Conservation (phyloP, 1,284 basidiomycete species). For the Entoloma clypeatum region DNA sequence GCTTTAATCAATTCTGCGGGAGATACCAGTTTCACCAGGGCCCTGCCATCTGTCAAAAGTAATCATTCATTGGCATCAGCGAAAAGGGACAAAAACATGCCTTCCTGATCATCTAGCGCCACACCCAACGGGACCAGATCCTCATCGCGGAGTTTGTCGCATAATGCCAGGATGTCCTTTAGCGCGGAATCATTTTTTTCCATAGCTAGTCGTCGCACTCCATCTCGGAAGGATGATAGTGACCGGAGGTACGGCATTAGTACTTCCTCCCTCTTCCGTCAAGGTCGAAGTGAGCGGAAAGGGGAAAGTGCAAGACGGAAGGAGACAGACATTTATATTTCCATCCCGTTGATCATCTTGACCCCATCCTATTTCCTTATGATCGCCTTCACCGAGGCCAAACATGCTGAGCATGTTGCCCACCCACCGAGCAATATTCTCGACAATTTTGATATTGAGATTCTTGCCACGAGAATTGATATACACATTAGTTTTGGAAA, state of each 20-base stretch:
- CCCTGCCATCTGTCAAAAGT: slow-evolving; percentile 71
- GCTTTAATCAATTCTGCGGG: slow-evolving; percentile 80
- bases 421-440: slow-evolving; percentile 79
- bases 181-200: slow-evolving; percentile 59
- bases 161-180: slow-evolving; percentile 79
- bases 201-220: slow-evolving; percentile 83
- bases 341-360: slow-evolving; percentile 45
- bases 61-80: slow-evolving; percentile 2
- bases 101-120: slow-evolving; percentile 95
- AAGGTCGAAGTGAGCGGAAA: slow-evolving; percentile 12
- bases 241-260: slow-evolving; percentile 88
- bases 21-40: slow-evolving; percentile 90
- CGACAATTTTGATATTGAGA: slow-evolving; percentile 70
- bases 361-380: slow-evolving; percentile 69
- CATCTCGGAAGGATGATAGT: slow-evolving; percentile 90
- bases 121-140: slow-evolving; percentile 93
- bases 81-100: slow-evolving; percentile 35
- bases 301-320: slow-evolving; percentile 10
- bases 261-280: slow-evolving; percentile 69
- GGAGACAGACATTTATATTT: slow-evolving; percentile 51
- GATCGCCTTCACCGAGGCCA: slow-evolving; percentile 84
- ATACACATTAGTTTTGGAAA: slow-evolving; percentile 90
- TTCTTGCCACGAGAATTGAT: slow-evolving; percentile 61
- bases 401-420: slow-evolving; percentile 93
- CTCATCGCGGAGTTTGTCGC: slow-evolving; percentile 86